Base-by-base conservation (phyloP, 2,329 filamentous ascomycete species). In the Ophiostoma novo-ulmi region DNA sequence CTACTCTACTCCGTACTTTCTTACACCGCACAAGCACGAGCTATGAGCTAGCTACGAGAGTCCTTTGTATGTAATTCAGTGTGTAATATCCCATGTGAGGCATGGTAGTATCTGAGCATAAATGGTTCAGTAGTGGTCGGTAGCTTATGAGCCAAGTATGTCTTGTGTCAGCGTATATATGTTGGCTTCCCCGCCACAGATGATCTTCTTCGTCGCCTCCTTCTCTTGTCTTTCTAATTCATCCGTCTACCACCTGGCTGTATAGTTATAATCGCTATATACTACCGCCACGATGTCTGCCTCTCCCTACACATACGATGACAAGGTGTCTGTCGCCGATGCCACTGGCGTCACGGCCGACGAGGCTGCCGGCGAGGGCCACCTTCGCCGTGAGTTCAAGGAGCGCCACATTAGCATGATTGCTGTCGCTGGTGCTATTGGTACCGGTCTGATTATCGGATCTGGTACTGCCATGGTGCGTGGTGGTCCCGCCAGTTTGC, bases 381-480 rank as follows among this genome's bases (percentile, higher is more conserved):
- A 48, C 39, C 70, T 71, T 14, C 69, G 70, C 64, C 73, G 72
- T 14, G 63, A 44, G 31, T 80, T 84, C 74, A 80, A 82, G 75
- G 79, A 81, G 70, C 80, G 83, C 64, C 83, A 84, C 76, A 79
- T 84, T 73, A 82, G 84, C 75, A 83, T 84, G 79, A 83, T 84
- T 75, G 82, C 81, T 69, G 81, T 85, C 20, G 82, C 81, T 72
- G 82, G 82, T 68, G 81, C 82, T 72, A 73, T 77, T 80, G 85
- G 85, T 74, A 87, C 85, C 39, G 79, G 71, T 36, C 69, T 74
- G 20, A 73, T 74, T 26, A 55, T 89, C 75, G 85, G 82, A 75
- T 89, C 90, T 73, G 87, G 87, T 70, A 80, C 80, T 73, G 87
- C 86, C 63, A 79, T 83, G 31, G 78, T 78, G 71, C 75, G 75